Base-by-base conservation (phyloP, 2,329 filamentous ascomycete genomes). In the Tolypocladium nubicola region DNA sequence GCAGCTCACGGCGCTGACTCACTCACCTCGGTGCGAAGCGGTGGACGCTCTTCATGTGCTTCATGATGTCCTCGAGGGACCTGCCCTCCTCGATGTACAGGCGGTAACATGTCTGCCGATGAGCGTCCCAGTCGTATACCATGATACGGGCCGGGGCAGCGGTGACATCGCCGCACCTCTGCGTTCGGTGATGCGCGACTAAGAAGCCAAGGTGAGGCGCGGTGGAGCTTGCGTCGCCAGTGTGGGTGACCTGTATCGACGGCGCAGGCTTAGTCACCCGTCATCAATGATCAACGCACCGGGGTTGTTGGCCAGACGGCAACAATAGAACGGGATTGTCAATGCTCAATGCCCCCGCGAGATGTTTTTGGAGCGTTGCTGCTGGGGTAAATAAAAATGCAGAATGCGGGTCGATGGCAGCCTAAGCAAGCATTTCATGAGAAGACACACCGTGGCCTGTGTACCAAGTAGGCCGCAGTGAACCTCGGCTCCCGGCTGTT, bases 1-100 rank as follows among this genome's bases (percentile, higher is more conserved):
- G 30, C 30, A 35, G 6, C 2, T 35, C 16, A 37, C 9, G 10
- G 6, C 30, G 19, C 60, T 62, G 57, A 69, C 74, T 68, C 75
- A 88, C 77, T 70, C 76, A 88, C 86, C 85, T 88, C 26, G 89
- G 88, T 37, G 82, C 77, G 70, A 91, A 90, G 60, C 82, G 79
- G 74, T 87, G 77, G 58, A 79, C 75, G 57, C 75, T 75, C 61
- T 78, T 83, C 79, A 90, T 86, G 66, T 85, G 84, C 33, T 85
- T 79, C 76, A 89, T 87, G 47, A 94, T 87, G 62, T 92, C 85
- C 65, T 88, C 84, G 58, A 92, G 74, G 45, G 84, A 82, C 73
- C 82, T 86, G 64, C 84, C 84, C 73, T 94, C 87, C 59, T 85
- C 82, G 63, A 93, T 89, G 66, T 91, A 94, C 66, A 94, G 81